Base-by-base conservation (phyloP, 192 early-diverging fungal species). In the Coemansia sp. region DNA sequence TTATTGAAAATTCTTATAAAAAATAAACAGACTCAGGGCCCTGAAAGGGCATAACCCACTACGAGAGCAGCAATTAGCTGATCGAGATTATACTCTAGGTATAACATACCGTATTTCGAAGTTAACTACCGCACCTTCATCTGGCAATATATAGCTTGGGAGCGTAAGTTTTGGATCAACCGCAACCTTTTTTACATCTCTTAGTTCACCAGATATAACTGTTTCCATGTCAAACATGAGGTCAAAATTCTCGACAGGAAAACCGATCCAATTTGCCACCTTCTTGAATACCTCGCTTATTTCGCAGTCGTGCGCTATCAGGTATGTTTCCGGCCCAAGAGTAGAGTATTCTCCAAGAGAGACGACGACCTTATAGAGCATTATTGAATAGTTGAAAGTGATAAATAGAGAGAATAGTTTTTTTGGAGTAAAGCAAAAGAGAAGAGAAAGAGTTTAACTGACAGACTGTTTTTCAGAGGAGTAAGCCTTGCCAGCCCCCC, bases 271-370 rank as follows among this genome's bases (percentile, higher is more conserved):
- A 3, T 25, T 21, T 21, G 9, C 6, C 3, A 27, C 23, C 0
- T 7, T 2, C 21, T 6, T 10, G 25, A 25, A 51, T 11, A 51
- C 1, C 10, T 21, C 23, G 7, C 10, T 10, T 27, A 51, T 19
- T 10, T 51, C 50, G 10, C 50, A 25, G 7, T 25, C 50, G 7
- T 21, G 44, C 19, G 75, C 72, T 61, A 64, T 71, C 19, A 11
- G 9, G 10, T 17, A 63, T 45, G 19, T 5, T 42, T 23, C 62
- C 2, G 23, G 12, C 5, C 11, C 41, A 44, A 39, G 15, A 10
- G 44, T 14, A 15, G 12, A 19, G 7, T 15, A 7, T 21, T 19
- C 12, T 4, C 41, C 37, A 68, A 45, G 15, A 62, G 9, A 31
- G 29, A 36, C 4, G 5, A 59, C 45, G 11, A 34, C 27, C 11